Evolutionary conservation across 768 basidiomycete genomes (phyloP).

Genomic region (Pleurotus platypus): DNA sequence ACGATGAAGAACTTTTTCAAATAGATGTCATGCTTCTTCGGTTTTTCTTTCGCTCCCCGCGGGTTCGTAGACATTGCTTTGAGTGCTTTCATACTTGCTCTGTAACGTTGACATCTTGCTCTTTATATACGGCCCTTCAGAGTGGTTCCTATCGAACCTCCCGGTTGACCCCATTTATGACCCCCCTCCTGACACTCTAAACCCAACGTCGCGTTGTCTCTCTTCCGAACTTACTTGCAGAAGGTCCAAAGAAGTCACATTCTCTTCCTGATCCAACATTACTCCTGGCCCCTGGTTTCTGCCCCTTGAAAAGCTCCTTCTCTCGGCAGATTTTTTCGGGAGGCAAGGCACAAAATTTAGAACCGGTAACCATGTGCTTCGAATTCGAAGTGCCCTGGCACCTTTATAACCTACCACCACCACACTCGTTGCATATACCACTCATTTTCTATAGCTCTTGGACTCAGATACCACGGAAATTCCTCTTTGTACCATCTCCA

Average conservation of each 20-base stretch:
- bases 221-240: too few species aligned
- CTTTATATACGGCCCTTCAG: too few species aligned
- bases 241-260: too few species aligned
- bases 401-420: constrained; percentile 1
- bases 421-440: constrained; percentile 5
- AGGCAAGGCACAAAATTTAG: not conserved
- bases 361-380: not conserved
- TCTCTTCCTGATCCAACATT: too few species aligned
- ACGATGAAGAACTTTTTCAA: constrained; percentile 14
- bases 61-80: not conserved
- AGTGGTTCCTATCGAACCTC: not conserved
- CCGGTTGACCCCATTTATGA: not conserved
- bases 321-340: too few species aligned
- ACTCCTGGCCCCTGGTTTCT: too few species aligned
- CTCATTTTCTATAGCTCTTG: not conserved
- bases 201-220: not conserved
- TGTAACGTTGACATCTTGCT: too few species aligned
- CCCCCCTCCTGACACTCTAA: not conserved
- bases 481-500: not conserved
- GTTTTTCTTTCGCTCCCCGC: not conserved
- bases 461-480: too few species aligned
- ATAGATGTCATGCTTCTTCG: not conserved
- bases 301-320: too few species aligned
- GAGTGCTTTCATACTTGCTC: not conserved
- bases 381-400: not conserved